Percentiles rank a stretch among this genome's conserved stretches.
phyloP scores from a whole-genome alignment of 108 stramenopile genomes.

The Fragilariopsis cylindrus region DNA sequence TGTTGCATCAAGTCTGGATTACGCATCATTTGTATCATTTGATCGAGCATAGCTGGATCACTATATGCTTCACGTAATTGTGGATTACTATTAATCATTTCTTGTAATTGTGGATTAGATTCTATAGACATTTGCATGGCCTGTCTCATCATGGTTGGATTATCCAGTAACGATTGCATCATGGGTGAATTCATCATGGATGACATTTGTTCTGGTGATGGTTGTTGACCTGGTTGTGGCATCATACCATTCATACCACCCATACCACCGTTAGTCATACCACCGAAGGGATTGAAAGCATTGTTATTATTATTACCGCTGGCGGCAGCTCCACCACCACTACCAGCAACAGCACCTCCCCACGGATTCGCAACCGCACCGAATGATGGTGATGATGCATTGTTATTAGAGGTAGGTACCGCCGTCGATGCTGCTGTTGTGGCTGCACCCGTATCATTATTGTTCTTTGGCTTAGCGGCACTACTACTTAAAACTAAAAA shows the following conservation, averaged over 20 bases:
- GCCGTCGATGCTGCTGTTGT: constrained; percentile 10
- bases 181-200: constrained; percentile 83
- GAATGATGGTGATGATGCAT: neutral
- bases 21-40: constrained; percentile 93
- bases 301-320: neutral
- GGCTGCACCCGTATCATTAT: constrained; percentile 2
- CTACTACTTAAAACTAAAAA: constrained; percentile 69
- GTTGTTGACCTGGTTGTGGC: neutral
- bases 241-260: neutral
- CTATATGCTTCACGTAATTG: constrained; percentile 82
- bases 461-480: constrained; percentile 11
- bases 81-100: constrained; percentile 87
- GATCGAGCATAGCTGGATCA: constrained; percentile 89
- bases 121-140: constrained; percentile 71
- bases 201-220: constrained; percentile 45
- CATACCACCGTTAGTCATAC: neutral
- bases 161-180: constrained; percentile 82
- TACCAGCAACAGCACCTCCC: neutral
- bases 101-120: constrained; percentile 90
- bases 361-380: neutral
- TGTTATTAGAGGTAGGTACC: neutral
- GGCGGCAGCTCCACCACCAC: neutral
- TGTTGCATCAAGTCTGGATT: constrained; percentile 86
- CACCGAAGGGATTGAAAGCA: neutral
- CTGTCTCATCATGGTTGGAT: constrained; percentile 87